Percentiles rank a stretch among this genome's conserved stretches.
phyloP scores from a whole-genome alignment of 306 rosid species.

The Trichosanthes cucumerina region DNA sequence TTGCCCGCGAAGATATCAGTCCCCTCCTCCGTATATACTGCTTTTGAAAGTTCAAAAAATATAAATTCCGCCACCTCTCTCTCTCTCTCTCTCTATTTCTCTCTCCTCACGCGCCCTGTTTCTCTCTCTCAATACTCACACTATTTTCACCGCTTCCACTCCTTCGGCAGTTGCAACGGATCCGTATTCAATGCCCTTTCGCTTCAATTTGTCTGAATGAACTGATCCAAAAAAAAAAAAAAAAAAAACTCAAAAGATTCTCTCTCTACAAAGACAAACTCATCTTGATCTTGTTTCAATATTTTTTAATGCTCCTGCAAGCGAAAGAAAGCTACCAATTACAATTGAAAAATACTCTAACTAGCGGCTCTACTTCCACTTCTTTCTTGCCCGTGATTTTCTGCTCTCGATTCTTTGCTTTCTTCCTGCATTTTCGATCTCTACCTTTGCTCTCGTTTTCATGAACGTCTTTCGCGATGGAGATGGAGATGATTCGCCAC shows the following conservation, averaged over 20 bases:
- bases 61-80: not conserved
- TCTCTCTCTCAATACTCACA: not conserved
- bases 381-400: not conserved
- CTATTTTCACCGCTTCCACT: slow-evolving; percentile 9
- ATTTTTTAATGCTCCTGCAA: not conserved
- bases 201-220: not conserved
- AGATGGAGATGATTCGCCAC: slow-evolving; percentile 44
- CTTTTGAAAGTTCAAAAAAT: slow-evolving; percentile 13
- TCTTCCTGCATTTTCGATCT: not conserved
- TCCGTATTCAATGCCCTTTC: not conserved
- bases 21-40: not conserved
- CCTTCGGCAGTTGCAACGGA: slow-evolving; percentile 12
- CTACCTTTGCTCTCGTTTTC: slow-evolving; percentile 9
- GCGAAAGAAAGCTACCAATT: not conserved
- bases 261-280: not conserved
- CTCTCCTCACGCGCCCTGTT: slow-evolving; percentile 1
- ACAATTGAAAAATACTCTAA: not conserved
- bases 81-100: slow-evolving; percentile 10
- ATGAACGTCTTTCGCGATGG: slow-evolving; percentile 20
- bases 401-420: not conserved
- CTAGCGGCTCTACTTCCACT: not conserved
- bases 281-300: not conserved
- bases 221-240: not conserved
- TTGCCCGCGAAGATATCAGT: slow-evolving; percentile 3
- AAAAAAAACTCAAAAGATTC: not conserved